Percentiles rank a stretch among this genome's conserved stretches.
Conservation (phyloP, 257 asterid species). For the Solanum gracilifrons region DNA sequence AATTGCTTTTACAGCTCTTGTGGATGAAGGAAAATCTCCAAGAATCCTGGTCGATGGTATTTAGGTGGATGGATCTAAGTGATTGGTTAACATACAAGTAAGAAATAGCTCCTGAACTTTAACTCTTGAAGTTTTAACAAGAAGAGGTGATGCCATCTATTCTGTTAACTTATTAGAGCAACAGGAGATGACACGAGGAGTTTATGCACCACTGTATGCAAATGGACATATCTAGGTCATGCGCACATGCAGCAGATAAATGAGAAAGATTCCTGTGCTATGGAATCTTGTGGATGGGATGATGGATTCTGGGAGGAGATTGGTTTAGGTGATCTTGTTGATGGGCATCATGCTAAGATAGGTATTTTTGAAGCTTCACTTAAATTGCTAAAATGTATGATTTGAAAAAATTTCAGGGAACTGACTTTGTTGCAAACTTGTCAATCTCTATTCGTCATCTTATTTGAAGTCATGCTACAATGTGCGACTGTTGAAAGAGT, state of each 20-base stretch:
- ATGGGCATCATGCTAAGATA: slow-evolving; percentile 90
- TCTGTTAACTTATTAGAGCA: slow-evolving; percentile 42
- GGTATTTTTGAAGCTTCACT: slow-evolving; percentile 29
- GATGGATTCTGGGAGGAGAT: slow-evolving; percentile 95
- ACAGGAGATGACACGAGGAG: slow-evolving; percentile 99
- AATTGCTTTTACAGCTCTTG: slow-evolving; percentile 53
- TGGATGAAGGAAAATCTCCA: slow-evolving; percentile 94
- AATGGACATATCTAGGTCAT: slow-evolving; percentile 97
- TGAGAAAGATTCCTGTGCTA: slow-evolving; percentile 64
- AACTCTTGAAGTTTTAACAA: not conserved
- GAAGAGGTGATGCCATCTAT: not conserved
- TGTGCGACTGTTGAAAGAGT: not conserved
- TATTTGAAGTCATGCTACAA: not conserved
- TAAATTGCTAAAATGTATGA: slow-evolving; percentile 1
- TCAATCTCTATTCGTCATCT: not conserved
- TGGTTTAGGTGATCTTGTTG: slow-evolving; percentile 91
- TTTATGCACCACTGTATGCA: slow-evolving; percentile 94
- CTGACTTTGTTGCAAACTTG: not conserved
- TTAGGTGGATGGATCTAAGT: slow-evolving; percentile 97
- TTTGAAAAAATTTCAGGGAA: not conserved
- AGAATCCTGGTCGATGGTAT: slow-evolving; percentile 90
- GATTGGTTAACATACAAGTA: slow-evolving; percentile 97
- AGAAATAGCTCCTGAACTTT: not conserved
- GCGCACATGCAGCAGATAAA: slow-evolving; percentile 84
- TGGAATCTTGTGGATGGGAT: slow-evolving; percentile 99